A percentile compares a stretch with the other conserved stretches of the same genome.
Conservation (phyloP, 257 asterid species). For the Plantago major region DNA sequence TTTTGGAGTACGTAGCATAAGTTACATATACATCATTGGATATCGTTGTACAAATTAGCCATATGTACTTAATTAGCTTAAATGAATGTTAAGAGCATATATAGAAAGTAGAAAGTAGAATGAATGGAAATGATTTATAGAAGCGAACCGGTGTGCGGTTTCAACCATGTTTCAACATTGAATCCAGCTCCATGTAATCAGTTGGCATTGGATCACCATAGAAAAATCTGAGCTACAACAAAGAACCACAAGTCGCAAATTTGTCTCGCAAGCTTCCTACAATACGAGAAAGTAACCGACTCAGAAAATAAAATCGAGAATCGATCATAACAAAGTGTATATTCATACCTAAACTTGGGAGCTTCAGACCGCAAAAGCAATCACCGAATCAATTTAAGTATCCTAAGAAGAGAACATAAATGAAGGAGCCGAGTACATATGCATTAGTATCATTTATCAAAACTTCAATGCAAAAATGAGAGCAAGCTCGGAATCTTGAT, state of each 20-base stretch:
- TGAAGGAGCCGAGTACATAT: too few relatives aligned
- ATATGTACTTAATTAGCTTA: too few relatives aligned
- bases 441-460: constrained; percentile 28
- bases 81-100: too few relatives aligned
- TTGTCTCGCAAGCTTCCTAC: constrained; percentile 68
- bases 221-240: constrained; percentile 66
- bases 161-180: constrained; percentile 28
- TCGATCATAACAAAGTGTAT: too few relatives aligned
- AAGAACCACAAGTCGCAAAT: constrained; percentile 55
- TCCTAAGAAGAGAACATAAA: too few relatives aligned
- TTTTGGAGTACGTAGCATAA: too few relatives aligned
- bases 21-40: too few relatives aligned
- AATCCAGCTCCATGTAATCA: constrained; percentile 18
- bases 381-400: not conserved
- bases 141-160: constrained; percentile 42
- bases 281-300: constrained; percentile 4
- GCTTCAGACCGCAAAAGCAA: constrained; percentile 51
- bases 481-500: constrained; percentile 45
- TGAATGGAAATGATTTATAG: too few relatives aligned
- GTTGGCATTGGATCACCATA: constrained; percentile 50
- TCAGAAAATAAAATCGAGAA: too few relatives aligned
- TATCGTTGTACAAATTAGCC: too few relatives aligned
- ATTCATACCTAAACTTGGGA: constrained; percentile 46
- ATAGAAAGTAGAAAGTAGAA: too few relatives aligned
- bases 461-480: constrained; percentile 51